Percentiles rank a stretch among this genome's conserved stretches.
Evolutionary conservation across 1,139 yeast species (phyloP).

Genomic region (Spencermartinsiella ligniputridi): DNA sequence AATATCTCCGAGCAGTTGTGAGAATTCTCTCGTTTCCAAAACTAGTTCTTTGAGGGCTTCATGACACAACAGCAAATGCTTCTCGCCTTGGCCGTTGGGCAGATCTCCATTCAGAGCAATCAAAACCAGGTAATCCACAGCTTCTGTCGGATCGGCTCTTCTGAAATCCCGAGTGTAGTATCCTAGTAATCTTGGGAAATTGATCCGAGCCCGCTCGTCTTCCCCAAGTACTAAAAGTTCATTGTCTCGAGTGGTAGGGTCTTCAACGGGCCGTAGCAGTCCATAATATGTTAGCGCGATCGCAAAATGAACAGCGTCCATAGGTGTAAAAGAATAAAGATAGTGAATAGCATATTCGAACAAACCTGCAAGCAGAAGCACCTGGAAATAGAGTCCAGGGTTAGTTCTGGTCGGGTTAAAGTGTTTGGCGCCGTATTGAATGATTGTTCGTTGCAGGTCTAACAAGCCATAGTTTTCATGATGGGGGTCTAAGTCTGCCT

Average conservation of each 20-base stretch:
- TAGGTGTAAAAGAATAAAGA: conserved; percentile 62
- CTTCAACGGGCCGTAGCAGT: conserved; percentile 48
- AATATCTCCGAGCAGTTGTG: conserved; percentile 74
- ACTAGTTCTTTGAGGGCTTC: conserved; percentile 82
- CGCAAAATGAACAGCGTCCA: conserved; percentile 87
- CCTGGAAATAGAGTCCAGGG: conserved; percentile 68
- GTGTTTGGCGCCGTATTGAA: conserved; percentile 68
- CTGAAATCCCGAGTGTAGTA: conserved; percentile 72
- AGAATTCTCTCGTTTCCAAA: conserved; percentile 80
- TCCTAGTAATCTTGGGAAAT: conserved; percentile 38
- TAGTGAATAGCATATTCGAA: conserved; percentile 79
- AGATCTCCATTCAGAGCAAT: conserved; percentile 51
- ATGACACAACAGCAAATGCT: conserved; percentile 53
- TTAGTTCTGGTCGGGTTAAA: conserved; percentile 62
- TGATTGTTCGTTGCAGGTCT: conserved; percentile 69
- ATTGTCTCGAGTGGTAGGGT: conserved; percentile 10
- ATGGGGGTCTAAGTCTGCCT: conserved; percentile 42
- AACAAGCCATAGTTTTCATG: conserved; percentile 68
- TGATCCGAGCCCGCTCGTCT: conserved; percentile 28
- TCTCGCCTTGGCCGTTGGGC: conserved; percentile 23
- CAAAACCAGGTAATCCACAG: conserved; percentile 78
- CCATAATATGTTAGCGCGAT: conserved; percentile 78
- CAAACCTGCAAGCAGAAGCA: conserved; percentile 69
- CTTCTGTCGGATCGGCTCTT: conserved; percentile 81
- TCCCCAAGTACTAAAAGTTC: conserved; percentile 24